Evolutionary conservation across 1,284 basidiomycete genomes (phyloP).

Genomic region (Irpex sp.): DNA sequence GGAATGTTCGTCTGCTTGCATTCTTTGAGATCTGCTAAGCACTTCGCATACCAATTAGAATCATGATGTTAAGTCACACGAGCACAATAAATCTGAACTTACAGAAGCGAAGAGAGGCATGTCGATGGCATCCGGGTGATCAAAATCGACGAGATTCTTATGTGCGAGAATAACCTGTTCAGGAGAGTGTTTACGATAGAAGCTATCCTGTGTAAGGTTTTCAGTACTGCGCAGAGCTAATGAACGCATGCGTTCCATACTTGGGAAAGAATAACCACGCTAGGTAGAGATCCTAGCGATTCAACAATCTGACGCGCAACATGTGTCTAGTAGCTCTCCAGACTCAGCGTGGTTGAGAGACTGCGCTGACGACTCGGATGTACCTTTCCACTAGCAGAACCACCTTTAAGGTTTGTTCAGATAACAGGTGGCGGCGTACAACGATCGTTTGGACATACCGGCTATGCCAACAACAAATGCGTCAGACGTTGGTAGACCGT

Average conservation of each 20-base stretch:
- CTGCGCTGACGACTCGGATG: slow-evolving; percentile 4
- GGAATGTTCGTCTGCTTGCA: slow-evolving; percentile 85
- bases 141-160: slow-evolving; percentile 86
- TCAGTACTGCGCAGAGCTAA: neutral
- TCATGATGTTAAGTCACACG: slow-evolving; percentile 1
- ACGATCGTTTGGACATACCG: slow-evolving; percentile 44
- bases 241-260: slow-evolving; percentile 30
- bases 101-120: slow-evolving; percentile 83
- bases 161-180: slow-evolving; percentile 83
- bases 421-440: slow-evolving; percentile 5
- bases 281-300: slow-evolving; percentile 79
- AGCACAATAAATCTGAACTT: slow-evolving; percentile 22
- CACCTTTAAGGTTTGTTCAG: slow-evolving; percentile 45
- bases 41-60: slow-evolving; percentile 40
- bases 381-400: slow-evolving; percentile 93
- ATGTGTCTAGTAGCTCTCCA: slow-evolving; percentile 60
- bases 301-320: slow-evolving; percentile 88
- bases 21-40: slow-evolving; percentile 79
- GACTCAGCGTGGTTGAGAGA: slow-evolving; percentile 9
- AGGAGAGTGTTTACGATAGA: slow-evolving; percentile 80
- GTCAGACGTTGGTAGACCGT: slow-evolving; percentile 63
- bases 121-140: slow-evolving; percentile 93
- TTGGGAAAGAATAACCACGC: slow-evolving; percentile 86
- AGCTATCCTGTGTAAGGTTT: slow-evolving; percentile 69
- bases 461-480: slow-evolving; percentile 95